Base-by-base conservation (phyloP, 257 asterid species). In the Rehmannia glutinosa region DNA sequence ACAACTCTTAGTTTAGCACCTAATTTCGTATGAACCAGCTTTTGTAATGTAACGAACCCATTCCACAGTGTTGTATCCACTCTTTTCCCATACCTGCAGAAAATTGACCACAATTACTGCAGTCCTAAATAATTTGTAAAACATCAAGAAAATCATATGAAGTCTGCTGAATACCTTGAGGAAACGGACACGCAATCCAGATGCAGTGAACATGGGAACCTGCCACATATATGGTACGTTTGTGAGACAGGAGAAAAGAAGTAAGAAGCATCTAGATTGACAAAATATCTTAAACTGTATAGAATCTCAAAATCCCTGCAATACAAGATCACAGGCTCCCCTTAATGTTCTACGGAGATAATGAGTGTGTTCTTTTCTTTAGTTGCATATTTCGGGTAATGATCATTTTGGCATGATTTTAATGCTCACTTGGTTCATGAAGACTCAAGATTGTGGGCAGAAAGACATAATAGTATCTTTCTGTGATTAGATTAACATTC, bases 201-300 rank as follows among this genome's bases (percentile, higher is more conserved):
- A 94, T 47, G 99, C 97, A 7, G 97, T 91, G 47, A 94, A 94
- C 99, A 94, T 94, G 47, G 99, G 99, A 78, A 94, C 97, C 99
- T 94, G 95, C 73, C 73, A 75, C 33, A 65, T 20, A 60, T 9
- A 73, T 33, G 52, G 50, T 38, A 64, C 15, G 20, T 66, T 74
- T 65, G 68, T 65, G 61, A 81, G 75, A 17, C n/a, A 23, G 66
- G 36, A 17, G 21, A 21, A 50, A n/a, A 65, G 62, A 39, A 53
- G 33, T 42, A 67, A 36, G 54, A 35, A 50, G 28, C 17, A 60
- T 9, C 69, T 20, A 6, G n/a, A 57, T 5, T n/a, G n/a, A n/a
- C n/a, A 43, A 24, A 66, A 32, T 25, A 64, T 32, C 50, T 35
- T 30, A 12, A 9, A 55, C 43, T 16, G 21, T 47, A 39, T 16